phyloP scores from a whole-genome alignment of 345 rosid species.

The Capsella bursapastoris region DNA sequence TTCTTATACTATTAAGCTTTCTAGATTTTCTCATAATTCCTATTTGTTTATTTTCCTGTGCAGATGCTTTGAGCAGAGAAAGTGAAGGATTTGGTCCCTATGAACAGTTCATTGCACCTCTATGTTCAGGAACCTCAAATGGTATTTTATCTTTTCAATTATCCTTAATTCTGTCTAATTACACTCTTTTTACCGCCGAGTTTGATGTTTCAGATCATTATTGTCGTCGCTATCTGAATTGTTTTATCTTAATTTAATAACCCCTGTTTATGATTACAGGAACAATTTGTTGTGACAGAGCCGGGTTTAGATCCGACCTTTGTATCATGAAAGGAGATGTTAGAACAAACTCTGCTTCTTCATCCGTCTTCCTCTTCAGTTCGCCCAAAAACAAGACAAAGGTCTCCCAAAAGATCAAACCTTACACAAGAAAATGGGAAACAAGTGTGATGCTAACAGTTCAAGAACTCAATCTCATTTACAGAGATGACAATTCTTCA shows the following conservation, averaged over 20 bases:
- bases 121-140: constrained; percentile 34
- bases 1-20: neutral
- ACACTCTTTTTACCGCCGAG: neutral
- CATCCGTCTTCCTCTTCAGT: constrained; percentile 60
- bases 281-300: constrained; percentile 70
- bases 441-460: constrained; percentile 65
- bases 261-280: constrained; percentile 11
- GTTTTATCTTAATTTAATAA: neutral
- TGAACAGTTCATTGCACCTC: constrained; percentile 36
- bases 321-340: constrained; percentile 82
- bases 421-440: constrained; percentile 90
- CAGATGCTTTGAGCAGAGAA: constrained; percentile 33
- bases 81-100: constrained; percentile 14
- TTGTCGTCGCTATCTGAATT: constrained; percentile 8
- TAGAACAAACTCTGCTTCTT: constrained; percentile 62
- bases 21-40: neutral
- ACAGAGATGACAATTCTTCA: constrained; percentile 37
- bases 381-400: constrained; percentile 20
- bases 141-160: constrained; percentile 25
- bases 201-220: neutral
- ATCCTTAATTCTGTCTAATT: neutral
- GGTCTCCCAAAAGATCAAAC: constrained; percentile 57
- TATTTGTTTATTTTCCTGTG: neutral
- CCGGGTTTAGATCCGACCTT: constrained; percentile 62
- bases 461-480: constrained; percentile 58